A percentile compares a stretch with the other conserved stretches of the same genome.
Conservation (phyloP, 2,329 filamentous ascomycete genomes). For the Exophiala aquamarina region DNA sequence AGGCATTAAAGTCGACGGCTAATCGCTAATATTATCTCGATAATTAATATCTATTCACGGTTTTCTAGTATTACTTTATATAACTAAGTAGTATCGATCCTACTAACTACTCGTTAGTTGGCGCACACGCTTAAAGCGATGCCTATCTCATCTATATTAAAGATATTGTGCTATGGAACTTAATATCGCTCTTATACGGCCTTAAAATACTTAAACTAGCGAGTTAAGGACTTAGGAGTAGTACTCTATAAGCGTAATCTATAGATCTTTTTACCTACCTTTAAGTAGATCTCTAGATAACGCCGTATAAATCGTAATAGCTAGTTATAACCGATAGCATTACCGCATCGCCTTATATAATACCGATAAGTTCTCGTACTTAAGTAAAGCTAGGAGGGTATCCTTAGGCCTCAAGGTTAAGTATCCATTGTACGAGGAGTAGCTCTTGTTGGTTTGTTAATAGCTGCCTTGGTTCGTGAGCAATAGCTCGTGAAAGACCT, state of each 20-base stretch:
- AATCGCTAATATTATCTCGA: constrained; percentile 24
- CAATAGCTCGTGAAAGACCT: background rate
- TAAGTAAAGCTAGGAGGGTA: constrained; percentile 7
- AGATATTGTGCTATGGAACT: constrained; percentile 24
- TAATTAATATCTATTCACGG: constrained; percentile 22
- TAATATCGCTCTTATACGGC: constrained; percentile 3
- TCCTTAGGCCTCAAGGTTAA: constrained; percentile 11
- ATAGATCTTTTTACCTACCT: constrained; percentile 21
- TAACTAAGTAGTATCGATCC: background rate
- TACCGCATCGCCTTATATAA: background rate
- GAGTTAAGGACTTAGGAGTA: constrained; percentile 12
- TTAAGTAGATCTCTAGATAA: constrained; percentile 24
- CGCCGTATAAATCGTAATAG: constrained; percentile 23
- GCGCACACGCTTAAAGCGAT: constrained; percentile 11
- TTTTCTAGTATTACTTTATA: constrained; percentile 16
- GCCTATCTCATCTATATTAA: constrained; percentile 23
- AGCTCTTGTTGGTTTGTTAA: constrained; percentile 11
- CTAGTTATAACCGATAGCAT: constrained; percentile 21
- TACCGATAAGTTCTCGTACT: constrained; percentile 6
- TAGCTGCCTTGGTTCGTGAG: constrained; percentile 8
- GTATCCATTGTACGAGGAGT: constrained; percentile 14
- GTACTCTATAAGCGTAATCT: constrained; percentile 20
- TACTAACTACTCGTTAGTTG: constrained; percentile 15
- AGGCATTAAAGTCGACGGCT: constrained; percentile 12
- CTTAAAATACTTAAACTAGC: constrained; percentile 5